Evolutionary conservation across 1,139 yeast species (phyloP).

Genomic region (Torulaspora globosa): DNA sequence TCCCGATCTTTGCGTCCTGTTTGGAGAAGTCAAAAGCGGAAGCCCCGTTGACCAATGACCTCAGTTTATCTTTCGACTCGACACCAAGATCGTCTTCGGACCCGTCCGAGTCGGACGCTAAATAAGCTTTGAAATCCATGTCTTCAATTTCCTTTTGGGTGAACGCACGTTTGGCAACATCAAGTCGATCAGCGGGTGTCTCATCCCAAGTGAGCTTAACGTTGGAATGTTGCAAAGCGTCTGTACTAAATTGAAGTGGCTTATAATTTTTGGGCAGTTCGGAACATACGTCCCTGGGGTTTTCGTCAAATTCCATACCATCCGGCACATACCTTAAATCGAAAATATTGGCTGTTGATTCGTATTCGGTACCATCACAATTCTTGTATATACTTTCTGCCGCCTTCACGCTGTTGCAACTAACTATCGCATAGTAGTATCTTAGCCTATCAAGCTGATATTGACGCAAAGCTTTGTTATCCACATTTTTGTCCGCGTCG

Average conservation of each 20-base stretch:
- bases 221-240: slow-evolving; percentile 89
- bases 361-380: slow-evolving; percentile 94
- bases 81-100: slow-evolving; percentile 44
- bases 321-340: slow-evolving; percentile 92
- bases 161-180: slow-evolving; percentile 74
- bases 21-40: slow-evolving; percentile 38
- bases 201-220: slow-evolving; percentile 97
- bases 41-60: slow-evolving; percentile 53
- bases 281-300: slow-evolving; percentile 67
- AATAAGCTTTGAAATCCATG: slow-evolving; percentile 92
- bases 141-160: slow-evolving; percentile 90
- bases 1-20: slow-evolving; percentile 32
- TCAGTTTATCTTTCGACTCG: slow-evolving; percentile 57
- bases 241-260: slow-evolving; percentile 84
- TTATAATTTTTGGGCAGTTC: slow-evolving; percentile 72
- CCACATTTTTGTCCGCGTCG: slow-evolving; percentile 68
- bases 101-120: slow-evolving; percentile 81
- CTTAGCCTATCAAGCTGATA: slow-evolving; percentile 84
- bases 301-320: slow-evolving; percentile 78
- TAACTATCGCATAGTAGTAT: slow-evolving; percentile 90
- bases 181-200: slow-evolving; percentile 87
- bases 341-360: slow-evolving; percentile 90
- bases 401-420: slow-evolving; percentile 69
- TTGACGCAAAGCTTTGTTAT: slow-evolving; percentile 59
- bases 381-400: slow-evolving; percentile 74